Base-by-base conservation (phyloP, 257 asterid species). In the Euphrasia confusa region DNA sequence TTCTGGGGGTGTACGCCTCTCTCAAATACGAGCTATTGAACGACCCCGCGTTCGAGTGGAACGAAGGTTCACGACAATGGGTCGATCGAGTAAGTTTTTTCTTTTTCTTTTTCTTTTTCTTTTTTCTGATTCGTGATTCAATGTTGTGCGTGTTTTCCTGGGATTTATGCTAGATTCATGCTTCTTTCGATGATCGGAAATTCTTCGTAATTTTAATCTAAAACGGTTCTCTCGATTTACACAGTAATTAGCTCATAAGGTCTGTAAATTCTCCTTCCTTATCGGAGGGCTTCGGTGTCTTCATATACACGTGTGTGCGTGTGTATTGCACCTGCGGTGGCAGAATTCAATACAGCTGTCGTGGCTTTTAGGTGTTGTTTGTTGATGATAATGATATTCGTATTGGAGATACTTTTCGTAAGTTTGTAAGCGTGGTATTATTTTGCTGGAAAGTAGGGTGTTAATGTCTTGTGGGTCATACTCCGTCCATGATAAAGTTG, bases 1-100 rank as follows among this genome's bases (percentile, higher is more conserved):
- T 90, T 69, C 63, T 83, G 47, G 81, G 49, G 17, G 95, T 87
- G 24, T 90, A 90, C 65, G 63, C 81, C 2, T 74, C 72, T 15
- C 85, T 90, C 40, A 90, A 90, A 84, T 84, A 94, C 11, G 97
- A 87, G 77, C 78, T 90, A 6, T 77, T 90, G 71, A 77, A 68
- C 9, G 97, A 84, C 76, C 84, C 90, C 45, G 84, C 79, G 78
- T 90, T 90, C 67, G 95, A 90, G 57, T 87, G 84, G 78, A 75
- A 79, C 10, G 86, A 83, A 65, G 87, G 69, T 48, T 80, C 97
- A 76, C 90, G 90, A 48, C 80, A 81, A 72, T 89, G 95, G 91
- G 85, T 90, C 40, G 95, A 90, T 12, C 71, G 80, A 86, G 97
- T 86, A 3, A 32, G 75, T 2, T 15, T 28, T 37, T 52, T 33